Percentiles rank a stretch among this genome's conserved stretches.
phyloP scores from a whole-genome alignment of 805 yeast genomes.

The Hanseniaspora clermontiae region DNA sequence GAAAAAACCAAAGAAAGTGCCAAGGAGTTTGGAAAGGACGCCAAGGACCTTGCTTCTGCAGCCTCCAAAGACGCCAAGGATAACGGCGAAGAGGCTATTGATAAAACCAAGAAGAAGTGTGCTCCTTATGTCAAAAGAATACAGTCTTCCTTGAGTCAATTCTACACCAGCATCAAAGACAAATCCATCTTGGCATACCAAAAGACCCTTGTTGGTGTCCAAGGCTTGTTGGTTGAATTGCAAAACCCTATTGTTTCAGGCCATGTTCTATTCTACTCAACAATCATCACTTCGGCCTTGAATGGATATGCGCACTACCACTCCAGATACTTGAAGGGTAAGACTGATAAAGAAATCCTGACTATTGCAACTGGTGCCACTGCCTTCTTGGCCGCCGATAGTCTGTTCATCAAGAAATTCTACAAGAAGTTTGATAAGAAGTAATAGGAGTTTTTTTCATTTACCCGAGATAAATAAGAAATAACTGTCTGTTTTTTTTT shows the following conservation, averaged over 20 bases:
- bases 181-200: slow-evolving; percentile 4
- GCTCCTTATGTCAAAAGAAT: slow-evolving; percentile 21
- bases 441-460: slow-evolving; percentile 1
- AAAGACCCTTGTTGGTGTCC: slow-evolving; percentile 8
- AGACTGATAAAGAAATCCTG: slow-evolving; percentile 36
- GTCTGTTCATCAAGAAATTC: slow-evolving; percentile 39
- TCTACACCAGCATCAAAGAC: neutral
- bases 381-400: slow-evolving; percentile 45
- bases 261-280: slow-evolving; percentile 39
- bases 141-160: slow-evolving; percentile 12
- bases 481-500: too few species aligned
- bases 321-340: slow-evolving; percentile 33
- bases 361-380: slow-evolving; percentile 41
- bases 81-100: slow-evolving; percentile 20
- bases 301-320: slow-evolving; percentile 39
- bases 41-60: slow-evolving; percentile 9
- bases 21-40: slow-evolving; percentile 6
- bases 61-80: slow-evolving; percentile 14
- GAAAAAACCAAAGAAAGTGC: slow-evolving; percentile 12
- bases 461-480: neutral
- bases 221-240: slow-evolving; percentile 30
- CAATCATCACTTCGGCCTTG: slow-evolving; percentile 38
- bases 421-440: slow-evolving; percentile 44
- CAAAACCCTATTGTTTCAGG: slow-evolving; percentile 51
- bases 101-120: slow-evolving; percentile 24